Conservation (phyloP, 1,139 yeast species). For the Arxiozyma slooffiae region DNA sequence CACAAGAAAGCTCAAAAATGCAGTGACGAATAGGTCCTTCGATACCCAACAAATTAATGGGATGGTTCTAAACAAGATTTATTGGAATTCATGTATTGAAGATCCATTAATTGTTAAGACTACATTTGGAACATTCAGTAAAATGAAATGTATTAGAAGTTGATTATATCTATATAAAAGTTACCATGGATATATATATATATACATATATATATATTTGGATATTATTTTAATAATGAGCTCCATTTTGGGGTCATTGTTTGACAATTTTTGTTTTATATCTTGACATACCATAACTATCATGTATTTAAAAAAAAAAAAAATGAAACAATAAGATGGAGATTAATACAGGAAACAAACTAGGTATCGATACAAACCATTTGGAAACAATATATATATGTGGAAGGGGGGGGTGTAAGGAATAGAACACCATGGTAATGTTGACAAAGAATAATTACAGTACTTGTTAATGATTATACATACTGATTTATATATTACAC, state of each 20-base stretch:
- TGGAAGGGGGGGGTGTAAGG: background rate
- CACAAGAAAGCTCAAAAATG: background rate
- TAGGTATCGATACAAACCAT: slow-evolving; percentile 4
- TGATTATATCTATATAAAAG: background rate
- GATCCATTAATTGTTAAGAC: background rate
- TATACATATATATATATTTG: background rate
- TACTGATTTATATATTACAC: no score
- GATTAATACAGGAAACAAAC: slow-evolving; percentile 5
- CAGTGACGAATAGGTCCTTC: background rate
- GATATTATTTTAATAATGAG: slow-evolving; percentile 7
- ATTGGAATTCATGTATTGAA: background rate
- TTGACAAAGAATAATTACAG: background rate
- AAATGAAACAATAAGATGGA: slow-evolving; percentile 18
- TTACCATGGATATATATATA: background rate
- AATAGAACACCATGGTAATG: no score
- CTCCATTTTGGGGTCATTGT: slow-evolving; percentile 14
- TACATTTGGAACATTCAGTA: background rate
- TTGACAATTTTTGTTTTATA: slow-evolving; percentile 20
- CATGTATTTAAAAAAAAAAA: no score
- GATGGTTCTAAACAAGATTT: background rate
- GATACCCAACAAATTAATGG: background rate
- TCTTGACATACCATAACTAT: slow-evolving; percentile 29
- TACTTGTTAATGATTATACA: background rate
- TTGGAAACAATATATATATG: slow-evolving; percentile 7
- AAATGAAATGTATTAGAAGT: background rate